Conservation (phyloP, 2,329 filamentous ascomycete species). For the Stachybotrys echinatus region DNA sequence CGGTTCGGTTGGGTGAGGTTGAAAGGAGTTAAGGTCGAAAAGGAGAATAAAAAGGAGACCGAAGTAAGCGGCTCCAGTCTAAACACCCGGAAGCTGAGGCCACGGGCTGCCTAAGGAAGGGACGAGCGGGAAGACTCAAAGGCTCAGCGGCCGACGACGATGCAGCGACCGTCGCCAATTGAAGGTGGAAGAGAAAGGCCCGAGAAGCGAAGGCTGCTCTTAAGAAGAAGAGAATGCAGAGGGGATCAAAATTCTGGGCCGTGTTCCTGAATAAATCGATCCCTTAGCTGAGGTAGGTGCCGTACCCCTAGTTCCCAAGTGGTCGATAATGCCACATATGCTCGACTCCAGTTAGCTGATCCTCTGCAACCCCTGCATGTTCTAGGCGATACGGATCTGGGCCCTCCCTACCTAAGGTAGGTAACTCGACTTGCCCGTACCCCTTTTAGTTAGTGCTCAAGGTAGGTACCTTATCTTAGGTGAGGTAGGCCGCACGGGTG, state of each 20-base stretch:
- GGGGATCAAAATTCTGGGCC: constrained; percentile 7
- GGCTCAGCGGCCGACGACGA: constrained; percentile 13
- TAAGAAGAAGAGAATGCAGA: constrained; percentile 13
- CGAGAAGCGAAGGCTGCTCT: constrained; percentile 12
- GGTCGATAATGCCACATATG: constrained; percentile 21
- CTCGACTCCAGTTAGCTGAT: constrained; percentile 8
- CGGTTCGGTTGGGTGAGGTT: constrained; percentile 3
- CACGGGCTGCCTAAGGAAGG: constrained; percentile 22
- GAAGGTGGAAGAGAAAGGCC: constrained; percentile 10
- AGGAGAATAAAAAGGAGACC: constrained; percentile 11
- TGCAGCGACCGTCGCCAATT: constrained; percentile 16
- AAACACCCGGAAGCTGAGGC: background rate
- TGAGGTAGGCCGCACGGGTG: too few relatives aligned
- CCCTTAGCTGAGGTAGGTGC: too few relatives aligned
- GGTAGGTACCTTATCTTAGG: too few relatives aligned
- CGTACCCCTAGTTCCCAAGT: background rate
- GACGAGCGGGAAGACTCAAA: constrained; percentile 31
- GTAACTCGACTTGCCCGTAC: too few relatives aligned
- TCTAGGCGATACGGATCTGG: background rate
- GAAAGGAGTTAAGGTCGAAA: constrained; percentile 10
- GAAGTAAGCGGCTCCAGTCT: background rate
- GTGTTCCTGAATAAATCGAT: constrained; percentile 11
- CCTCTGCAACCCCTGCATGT: background rate
- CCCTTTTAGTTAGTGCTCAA: too few relatives aligned
- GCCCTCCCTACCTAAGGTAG: too few relatives aligned